A percentile compares a stretch with the other conserved stretches of the same genome.
These are phyloP conservation scores for Oleoguttula mirabilis DNA, from an alignment of 495 filamentous ascomycete genomes.

Conservation along the genomic window DNA sequence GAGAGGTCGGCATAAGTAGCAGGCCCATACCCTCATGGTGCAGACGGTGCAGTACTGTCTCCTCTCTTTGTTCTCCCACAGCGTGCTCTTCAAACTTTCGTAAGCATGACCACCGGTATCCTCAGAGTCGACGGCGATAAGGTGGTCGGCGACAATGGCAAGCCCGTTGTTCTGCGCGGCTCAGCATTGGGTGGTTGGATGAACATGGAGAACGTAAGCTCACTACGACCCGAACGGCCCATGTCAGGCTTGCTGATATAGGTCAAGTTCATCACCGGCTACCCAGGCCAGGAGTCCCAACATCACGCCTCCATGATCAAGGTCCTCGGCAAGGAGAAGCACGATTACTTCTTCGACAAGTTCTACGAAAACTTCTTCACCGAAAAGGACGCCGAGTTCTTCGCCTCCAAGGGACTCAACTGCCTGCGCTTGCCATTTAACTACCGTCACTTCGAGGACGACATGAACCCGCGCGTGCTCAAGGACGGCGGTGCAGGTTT, in stretches of 20 bases:
- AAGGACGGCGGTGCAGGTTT: constrained; percentile 41
- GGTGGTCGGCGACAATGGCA: constrained; percentile 38
- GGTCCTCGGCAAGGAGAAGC: constrained; percentile 40
- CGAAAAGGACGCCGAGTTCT: constrained; percentile 47
- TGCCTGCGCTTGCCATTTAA: constrained; percentile 55
- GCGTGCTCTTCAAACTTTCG: not conserved
- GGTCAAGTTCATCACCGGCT: no score
- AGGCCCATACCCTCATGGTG: no score
- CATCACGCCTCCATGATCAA: constrained; percentile 43
- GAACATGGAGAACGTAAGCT: not conserved
- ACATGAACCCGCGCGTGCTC: constrained; percentile 46
- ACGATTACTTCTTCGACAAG: constrained; percentile 39
- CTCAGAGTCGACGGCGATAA: constrained; percentile 36
- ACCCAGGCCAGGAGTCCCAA: constrained; percentile 46
- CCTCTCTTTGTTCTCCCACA: no score
- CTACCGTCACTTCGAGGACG: constrained; percentile 53
- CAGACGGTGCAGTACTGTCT: no score
- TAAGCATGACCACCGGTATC: constrained; percentile 29
- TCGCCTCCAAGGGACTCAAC: constrained; percentile 46
- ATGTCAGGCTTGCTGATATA: no score
- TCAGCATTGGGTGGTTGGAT: constrained; percentile 19
- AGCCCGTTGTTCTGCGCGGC: constrained; percentile 39
- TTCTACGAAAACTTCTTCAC: constrained; percentile 56
- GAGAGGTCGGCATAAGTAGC: not conserved
- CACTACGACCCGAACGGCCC: no score